Percentiles rank a stretch among this genome's conserved stretches.
Conservation (phyloP, 441 rosid genomes). For the Brassica balearica region DNA sequence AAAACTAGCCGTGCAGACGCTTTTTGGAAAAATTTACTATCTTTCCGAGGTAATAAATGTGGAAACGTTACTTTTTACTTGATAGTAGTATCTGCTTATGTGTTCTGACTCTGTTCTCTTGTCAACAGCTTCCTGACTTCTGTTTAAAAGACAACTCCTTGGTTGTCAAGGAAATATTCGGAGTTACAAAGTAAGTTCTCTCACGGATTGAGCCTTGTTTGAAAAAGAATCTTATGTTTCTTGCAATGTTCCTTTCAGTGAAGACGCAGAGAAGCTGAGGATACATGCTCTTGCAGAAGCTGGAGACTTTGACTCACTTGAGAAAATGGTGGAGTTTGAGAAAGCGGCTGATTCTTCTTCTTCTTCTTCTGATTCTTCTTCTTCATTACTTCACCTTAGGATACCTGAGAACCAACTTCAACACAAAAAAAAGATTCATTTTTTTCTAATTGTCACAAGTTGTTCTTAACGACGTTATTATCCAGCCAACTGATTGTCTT, state of each 20-base stretch:
- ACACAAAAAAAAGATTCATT: too few relatives aligned
- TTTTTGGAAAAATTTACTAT: constrained; percentile 90
- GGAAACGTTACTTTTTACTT: background rate
- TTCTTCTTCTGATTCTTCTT: constrained; percentile 52
- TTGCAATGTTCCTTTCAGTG: constrained; percentile 51
- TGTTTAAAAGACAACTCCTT: constrained; percentile 80
- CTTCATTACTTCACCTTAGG: constrained; percentile 46
- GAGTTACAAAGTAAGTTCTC: constrained; percentile 78
- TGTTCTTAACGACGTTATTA: too few relatives aligned
- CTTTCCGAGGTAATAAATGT: constrained; percentile 70
- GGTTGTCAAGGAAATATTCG: constrained; percentile 87
- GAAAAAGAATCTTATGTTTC: background rate
- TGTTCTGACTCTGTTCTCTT: constrained; percentile 17
- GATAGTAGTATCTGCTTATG: background rate
- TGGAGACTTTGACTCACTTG: constrained; percentile 83
- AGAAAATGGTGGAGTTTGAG: constrained; percentile 81
- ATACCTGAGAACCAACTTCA: too few relatives aligned
- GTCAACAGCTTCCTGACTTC: constrained; percentile 84
- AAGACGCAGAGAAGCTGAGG: constrained; percentile 81
- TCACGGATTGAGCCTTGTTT: constrained; percentile 7
- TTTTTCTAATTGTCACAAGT: too few relatives aligned
- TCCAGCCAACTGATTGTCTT: too few relatives aligned
- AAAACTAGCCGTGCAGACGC: constrained; percentile 89
- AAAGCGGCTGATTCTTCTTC: constrained; percentile 60
- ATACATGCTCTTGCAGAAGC: constrained; percentile 79